phyloP scores from a whole-genome alignment of 2,329 filamentous ascomycete genomes.

The Sporothrix brunneoviolacea region DNA sequence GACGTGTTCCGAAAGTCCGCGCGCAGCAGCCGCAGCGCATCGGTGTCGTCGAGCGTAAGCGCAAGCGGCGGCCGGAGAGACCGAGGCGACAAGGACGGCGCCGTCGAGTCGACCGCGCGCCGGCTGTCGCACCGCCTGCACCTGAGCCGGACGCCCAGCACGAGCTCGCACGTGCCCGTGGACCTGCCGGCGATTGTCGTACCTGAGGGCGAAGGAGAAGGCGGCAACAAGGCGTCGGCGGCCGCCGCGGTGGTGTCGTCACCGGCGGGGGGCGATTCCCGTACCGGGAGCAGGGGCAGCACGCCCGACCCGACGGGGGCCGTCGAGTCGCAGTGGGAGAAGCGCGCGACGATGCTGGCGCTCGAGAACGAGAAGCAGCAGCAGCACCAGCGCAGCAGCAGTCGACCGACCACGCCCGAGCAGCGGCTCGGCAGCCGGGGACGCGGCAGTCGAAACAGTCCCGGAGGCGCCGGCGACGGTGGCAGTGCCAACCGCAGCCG shows the following conservation, averaged over 20 bases:
- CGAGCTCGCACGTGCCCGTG: constrained; percentile 67
- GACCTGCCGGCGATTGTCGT: constrained; percentile 69
- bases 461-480: constrained; percentile 11
- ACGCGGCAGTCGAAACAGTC: no score
- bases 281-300: not conserved
- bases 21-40: constrained; percentile 39
- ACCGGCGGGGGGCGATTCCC: no score
- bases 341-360: constrained; percentile 82
- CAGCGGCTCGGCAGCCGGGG: constrained; percentile 25
- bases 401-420: constrained; percentile 34
- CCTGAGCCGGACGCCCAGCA: constrained; percentile 50
- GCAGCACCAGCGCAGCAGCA: constrained; percentile 25
- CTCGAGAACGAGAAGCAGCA: constrained; percentile 47
- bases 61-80: constrained; percentile 23
- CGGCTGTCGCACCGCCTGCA: constrained; percentile 66
- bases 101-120: constrained; percentile 22
- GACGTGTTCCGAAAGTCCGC: constrained; percentile 26
- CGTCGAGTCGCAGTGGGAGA: constrained; percentile 78
- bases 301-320: not conserved
- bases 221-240: constrained; percentile 22
- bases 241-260: not conserved
- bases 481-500: constrained; percentile 18
- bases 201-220: constrained; percentile 31
- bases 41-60: constrained; percentile 34
- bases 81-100: constrained; percentile 26